Percentiles rank a stretch among this genome's conserved stretches.
phyloP scores from a whole-genome alignment of 2,329 filamentous ascomycete species.

The Tolypocladium album region DNA sequence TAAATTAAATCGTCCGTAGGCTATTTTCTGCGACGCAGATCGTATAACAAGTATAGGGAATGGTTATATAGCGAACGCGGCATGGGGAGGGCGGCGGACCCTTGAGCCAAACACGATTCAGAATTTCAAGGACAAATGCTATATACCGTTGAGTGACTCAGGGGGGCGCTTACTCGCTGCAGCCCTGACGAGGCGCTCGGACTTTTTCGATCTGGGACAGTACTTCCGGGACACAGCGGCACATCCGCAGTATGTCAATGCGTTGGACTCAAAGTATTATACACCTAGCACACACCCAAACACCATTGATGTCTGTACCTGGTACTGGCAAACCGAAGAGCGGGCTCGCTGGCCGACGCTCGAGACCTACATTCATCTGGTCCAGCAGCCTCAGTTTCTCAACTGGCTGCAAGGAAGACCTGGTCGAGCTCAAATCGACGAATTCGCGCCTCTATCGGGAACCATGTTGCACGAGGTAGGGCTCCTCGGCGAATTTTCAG shows the following conservation, averaged over 20 bases:
- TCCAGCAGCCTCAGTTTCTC: not conserved
- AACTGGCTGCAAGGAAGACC: too few relatives aligned
- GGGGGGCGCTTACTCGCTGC: too few relatives aligned
- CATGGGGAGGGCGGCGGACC: not conserved
- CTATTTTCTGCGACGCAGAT: not conserved
- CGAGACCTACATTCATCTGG: not conserved
- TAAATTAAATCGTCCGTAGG: not conserved
- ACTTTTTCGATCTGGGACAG: not conserved
- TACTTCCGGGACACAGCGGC: not conserved
- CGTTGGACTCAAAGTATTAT: not conserved
- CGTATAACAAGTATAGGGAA: accelerated
- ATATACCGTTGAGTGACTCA: not conserved
- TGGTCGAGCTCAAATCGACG: not conserved
- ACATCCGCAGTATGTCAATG: not conserved
- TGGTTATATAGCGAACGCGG: not conserved
- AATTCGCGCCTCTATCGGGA: not conserved
- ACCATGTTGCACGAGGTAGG: not conserved
- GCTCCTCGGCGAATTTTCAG: not conserved
- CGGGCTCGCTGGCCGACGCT: not conserved
- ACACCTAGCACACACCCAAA: not conserved
- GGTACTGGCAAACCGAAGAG: not conserved
- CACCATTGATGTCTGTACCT: not conserved
- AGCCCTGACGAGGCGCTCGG: not conserved
- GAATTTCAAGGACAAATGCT: too few relatives aligned
- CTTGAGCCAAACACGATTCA: too few relatives aligned